These are phyloP conservation scores for Aspergillus fischeri DNA, from an alignment of 2,329 filamentous ascomycete genomes.

Conservation along the genomic window DNA sequence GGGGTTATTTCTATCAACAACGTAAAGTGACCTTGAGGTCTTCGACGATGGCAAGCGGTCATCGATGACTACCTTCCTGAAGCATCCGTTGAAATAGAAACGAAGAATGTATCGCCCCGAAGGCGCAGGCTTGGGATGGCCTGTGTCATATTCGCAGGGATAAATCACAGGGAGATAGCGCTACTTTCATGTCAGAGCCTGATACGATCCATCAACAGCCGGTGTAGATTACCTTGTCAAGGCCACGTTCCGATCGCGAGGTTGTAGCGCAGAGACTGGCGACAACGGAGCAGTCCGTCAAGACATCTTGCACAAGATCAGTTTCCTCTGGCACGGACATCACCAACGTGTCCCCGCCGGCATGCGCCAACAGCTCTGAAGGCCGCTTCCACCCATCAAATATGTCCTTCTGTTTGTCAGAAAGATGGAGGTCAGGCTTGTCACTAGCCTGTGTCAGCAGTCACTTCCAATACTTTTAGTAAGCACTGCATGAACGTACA, in stretches of 20 bases:
- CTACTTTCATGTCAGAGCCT: constrained; percentile 37
- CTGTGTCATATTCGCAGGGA: constrained; percentile 62
- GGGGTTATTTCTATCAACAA: constrained; percentile 79
- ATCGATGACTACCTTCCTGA: constrained; percentile 81
- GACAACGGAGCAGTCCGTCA: constrained; percentile 95
- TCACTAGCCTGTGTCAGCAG: constrained; percentile 54
- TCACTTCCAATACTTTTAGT: constrained; percentile 10
- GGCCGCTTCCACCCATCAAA: constrained; percentile 83
- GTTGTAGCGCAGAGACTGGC: constrained; percentile 85
- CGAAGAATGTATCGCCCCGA: constrained; percentile 88
- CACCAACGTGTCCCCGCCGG: constrained; percentile 38
- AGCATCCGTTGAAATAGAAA: constrained; percentile 95
- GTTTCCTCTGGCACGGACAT: constrained; percentile 59
- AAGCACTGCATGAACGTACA: constrained; percentile 44
- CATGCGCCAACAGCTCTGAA: constrained; percentile 55
- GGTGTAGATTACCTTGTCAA: constrained; percentile 55
- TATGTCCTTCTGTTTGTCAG: constrained; percentile 66
- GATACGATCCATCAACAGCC: background rate
- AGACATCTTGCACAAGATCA: constrained; percentile 91
- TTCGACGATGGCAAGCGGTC: constrained; percentile 76
- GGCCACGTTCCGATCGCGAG: constrained; percentile 64
- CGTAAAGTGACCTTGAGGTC: constrained; percentile 72
- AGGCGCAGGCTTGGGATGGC: constrained; percentile 60
- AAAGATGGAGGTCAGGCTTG: constrained; percentile 64
- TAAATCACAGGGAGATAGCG: constrained; percentile 69